Conservation (phyloP, 495 filamentous ascomycete species). For the Daldinia bambusicola region DNA sequence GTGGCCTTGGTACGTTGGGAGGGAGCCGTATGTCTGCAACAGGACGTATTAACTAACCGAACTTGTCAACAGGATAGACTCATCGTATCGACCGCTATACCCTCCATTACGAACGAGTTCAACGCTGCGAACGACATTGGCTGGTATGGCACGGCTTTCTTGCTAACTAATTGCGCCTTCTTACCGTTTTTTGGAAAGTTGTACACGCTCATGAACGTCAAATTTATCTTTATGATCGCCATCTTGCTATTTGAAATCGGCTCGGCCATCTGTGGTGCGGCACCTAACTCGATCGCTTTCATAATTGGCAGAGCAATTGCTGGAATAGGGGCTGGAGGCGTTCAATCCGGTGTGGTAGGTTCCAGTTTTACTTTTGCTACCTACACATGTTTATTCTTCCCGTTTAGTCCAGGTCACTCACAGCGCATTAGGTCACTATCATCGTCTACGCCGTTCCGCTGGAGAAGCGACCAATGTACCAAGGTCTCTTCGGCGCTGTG, state of each 20-base stretch:
- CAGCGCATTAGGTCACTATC: slow-evolving; percentile 25
- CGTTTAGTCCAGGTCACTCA: neutral
- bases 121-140: slow-evolving; percentile 59
- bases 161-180: slow-evolving; percentile 60
- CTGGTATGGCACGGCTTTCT: slow-evolving; percentile 66
- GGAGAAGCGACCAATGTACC: slow-evolving; percentile 57
- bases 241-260: slow-evolving; percentile 62
- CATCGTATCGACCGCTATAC: slow-evolving; percentile 55
- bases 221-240: slow-evolving; percentile 54
- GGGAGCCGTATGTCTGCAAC: neutral
- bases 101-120: slow-evolving; percentile 61
- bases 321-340: slow-evolving; percentile 55
- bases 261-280: slow-evolving; percentile 65
- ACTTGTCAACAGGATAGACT: neutral
- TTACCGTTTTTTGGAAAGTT: slow-evolving; percentile 61
- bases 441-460: slow-evolving; percentile 60
- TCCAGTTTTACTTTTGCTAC: neutral
- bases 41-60: neutral
- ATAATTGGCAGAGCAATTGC: slow-evolving; percentile 69
- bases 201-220: slow-evolving; percentile 58
- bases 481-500: slow-evolving; percentile 56
- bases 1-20: neutral
- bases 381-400: too few relatives aligned
- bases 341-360: slow-evolving; percentile 48
- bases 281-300: slow-evolving; percentile 61